Evolutionary conservation across 106 monocot species (phyloP).

Genomic region (Narthecium ossifragum): DNA sequence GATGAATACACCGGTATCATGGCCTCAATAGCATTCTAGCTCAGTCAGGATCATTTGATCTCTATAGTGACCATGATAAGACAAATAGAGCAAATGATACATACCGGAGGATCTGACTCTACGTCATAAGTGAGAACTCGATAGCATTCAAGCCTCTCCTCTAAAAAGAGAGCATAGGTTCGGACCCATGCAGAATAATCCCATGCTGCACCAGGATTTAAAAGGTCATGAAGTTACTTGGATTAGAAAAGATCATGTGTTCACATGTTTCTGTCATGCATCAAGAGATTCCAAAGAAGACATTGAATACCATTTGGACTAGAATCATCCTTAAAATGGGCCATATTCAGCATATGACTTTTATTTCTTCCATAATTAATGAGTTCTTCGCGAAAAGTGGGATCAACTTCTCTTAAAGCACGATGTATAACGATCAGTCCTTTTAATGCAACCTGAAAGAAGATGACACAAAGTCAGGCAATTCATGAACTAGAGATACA

Average conservation of each 20-base stretch:
- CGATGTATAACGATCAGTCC: slow-evolving; percentile 91
- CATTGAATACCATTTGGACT: slow-evolving; percentile 60
- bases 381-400: slow-evolving; percentile 93
- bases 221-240: slow-evolving; percentile 1
- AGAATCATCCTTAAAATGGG: slow-evolving; percentile 98
- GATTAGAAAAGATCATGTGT: neutral
- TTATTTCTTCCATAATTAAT: slow-evolving; percentile 86
- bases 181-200: slow-evolving; percentile 97
- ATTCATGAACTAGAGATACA: neutral
- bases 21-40: no score
- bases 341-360: slow-evolving; percentile 83
- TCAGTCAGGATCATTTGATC: no score
- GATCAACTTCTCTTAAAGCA: slow-evolving; percentile 90
- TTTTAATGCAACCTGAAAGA: slow-evolving; percentile 89
- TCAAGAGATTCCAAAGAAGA: neutral
- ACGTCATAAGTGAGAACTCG: slow-evolving; percentile 82
- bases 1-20: no score
- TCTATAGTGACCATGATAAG: no score
- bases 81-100: slow-evolving; percentile 13
- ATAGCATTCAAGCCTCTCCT: slow-evolving; percentile 93
- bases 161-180: slow-evolving; percentile 82
- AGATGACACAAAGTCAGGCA: slow-evolving; percentile 5
- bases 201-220: slow-evolving; percentile 71
- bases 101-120: slow-evolving; percentile 76
- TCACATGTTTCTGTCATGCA: neutral